These are phyloP conservation scores for Panicum miliaceum DNA, from an alignment of 176 grass and related monocot genomes.

Conservation along the genomic window DNA sequence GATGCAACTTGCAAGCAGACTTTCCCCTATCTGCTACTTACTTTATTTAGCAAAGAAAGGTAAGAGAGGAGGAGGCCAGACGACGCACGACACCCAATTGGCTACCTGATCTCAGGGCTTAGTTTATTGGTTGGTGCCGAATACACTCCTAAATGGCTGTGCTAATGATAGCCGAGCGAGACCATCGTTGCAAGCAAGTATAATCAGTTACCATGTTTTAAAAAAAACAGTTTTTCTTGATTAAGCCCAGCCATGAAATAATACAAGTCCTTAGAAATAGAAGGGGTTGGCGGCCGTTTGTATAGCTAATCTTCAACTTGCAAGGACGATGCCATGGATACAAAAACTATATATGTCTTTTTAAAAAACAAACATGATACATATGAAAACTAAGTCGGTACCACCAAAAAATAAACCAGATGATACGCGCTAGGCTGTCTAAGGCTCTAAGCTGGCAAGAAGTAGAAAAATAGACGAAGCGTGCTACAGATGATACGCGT, in stretches of 20 bases:
- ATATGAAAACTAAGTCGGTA: too few species aligned
- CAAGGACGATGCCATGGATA: too few species aligned
- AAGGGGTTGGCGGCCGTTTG: too few species aligned
- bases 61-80: conserved; percentile 23
- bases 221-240: too few species aligned
- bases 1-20: conserved; percentile 49
- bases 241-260: too few species aligned
- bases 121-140: conserved; percentile 44
- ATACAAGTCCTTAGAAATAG: too few species aligned
- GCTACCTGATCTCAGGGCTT: conserved; percentile 36
- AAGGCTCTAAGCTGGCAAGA: neutral
- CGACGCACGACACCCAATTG: conserved; percentile 44
- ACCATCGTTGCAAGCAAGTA: conserved; percentile 40
- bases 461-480: neutral
- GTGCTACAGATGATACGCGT: conserved; percentile 14
- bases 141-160: conserved; percentile 20
- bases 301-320: too few species aligned
- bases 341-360: too few species aligned
- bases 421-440: neutral
- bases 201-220: neutral
- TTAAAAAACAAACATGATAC: too few species aligned
- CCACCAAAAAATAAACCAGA: too few species aligned
- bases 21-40: conserved; percentile 59
- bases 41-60: conserved; percentile 65
- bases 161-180: conserved; percentile 14